Conservation (phyloP, 2,329 filamentous ascomycete species). For the Phaeosphaeriaceae sp. region DNA sequence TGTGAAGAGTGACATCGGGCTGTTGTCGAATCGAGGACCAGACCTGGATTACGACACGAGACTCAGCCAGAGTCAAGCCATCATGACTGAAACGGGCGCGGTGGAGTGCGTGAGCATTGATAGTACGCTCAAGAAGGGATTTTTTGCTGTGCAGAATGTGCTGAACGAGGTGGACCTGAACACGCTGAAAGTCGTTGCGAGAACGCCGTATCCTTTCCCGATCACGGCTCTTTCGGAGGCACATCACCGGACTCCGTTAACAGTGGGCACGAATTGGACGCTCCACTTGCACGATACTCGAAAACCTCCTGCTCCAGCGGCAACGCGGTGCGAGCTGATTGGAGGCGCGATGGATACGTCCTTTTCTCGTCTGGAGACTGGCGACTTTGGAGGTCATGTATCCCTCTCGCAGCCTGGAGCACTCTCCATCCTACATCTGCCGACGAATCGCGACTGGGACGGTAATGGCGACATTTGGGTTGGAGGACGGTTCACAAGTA, state of each 20-base stretch:
- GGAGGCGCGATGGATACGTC: constrained; percentile 28
- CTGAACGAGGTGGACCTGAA: constrained; percentile 84
- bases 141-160: constrained; percentile 78
- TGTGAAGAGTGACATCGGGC: constrained; percentile 68
- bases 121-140: constrained; percentile 70
- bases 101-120: constrained; percentile 86
- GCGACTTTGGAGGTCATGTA: constrained; percentile 65
- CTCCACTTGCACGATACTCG: constrained; percentile 85
- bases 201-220: constrained; percentile 77
- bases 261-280: constrained; percentile 81
- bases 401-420: constrained; percentile 81
- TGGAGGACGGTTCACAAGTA: constrained; percentile 85
- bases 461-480: constrained; percentile 84
- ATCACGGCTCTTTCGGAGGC: constrained; percentile 83
- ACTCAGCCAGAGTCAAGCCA: constrained; percentile 56
- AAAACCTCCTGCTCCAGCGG: constrained; percentile 33
- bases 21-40: constrained; percentile 67
- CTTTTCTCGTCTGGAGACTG: constrained; percentile 57
- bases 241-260: constrained; percentile 72
- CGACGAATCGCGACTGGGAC: constrained; percentile 61
- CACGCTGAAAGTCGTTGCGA: constrained; percentile 72
- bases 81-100: constrained; percentile 73
- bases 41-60: constrained; percentile 52
- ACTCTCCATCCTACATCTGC: constrained; percentile 81
- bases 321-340: constrained; percentile 39